Conservation (phyloP, 2,329 filamentous ascomycete species). For the Cladophialophora exuberans region DNA sequence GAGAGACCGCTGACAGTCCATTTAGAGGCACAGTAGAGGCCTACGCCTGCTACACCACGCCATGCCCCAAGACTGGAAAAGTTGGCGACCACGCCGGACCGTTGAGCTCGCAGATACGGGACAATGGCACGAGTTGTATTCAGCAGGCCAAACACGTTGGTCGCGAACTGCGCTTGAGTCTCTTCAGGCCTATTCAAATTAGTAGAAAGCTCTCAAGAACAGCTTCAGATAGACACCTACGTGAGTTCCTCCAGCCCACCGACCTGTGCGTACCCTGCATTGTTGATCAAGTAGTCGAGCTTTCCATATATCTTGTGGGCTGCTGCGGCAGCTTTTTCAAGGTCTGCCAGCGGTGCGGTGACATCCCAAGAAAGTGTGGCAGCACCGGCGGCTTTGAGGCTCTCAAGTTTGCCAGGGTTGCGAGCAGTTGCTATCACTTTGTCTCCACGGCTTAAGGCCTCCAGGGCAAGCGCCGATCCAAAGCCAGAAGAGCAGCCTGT, state of each 20-base stretch:
- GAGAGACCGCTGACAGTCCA: slow-evolving; percentile 35
- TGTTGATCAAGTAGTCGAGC: slow-evolving; percentile 43
- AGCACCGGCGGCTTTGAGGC: slow-evolving; percentile 36
- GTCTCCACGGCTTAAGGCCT: slow-evolving; percentile 37
- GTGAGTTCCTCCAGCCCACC: slow-evolving; percentile 38
- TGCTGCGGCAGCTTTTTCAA: slow-evolving; percentile 20
- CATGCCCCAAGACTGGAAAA: slow-evolving; percentile 41
- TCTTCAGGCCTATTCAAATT: slow-evolving; percentile 29
- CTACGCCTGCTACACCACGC: slow-evolving; percentile 34
- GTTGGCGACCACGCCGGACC: slow-evolving; percentile 42
- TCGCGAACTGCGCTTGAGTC: slow-evolving; percentile 38
- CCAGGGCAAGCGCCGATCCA: slow-evolving; percentile 36
- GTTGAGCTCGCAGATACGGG: slow-evolving; percentile 41
- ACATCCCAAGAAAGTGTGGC: slow-evolving; percentile 35
- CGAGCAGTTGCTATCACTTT: slow-evolving; percentile 43
- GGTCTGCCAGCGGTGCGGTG: slow-evolving; percentile 18
- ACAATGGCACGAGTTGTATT: slow-evolving; percentile 42
- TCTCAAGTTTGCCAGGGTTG: slow-evolving; percentile 34
- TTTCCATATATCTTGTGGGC: slow-evolving; percentile 28
- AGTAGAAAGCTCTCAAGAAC: neutral
- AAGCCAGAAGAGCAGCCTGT: slow-evolving; percentile 43
- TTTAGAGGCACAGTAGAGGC: slow-evolving; percentile 44
- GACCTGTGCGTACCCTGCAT: slow-evolving; percentile 37
- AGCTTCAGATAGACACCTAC: slow-evolving; percentile 3
- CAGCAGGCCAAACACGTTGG: slow-evolving; percentile 45